These are phyloP conservation scores for Saccharomycopsis javanensis DNA, from an alignment of 805 yeast genomes.

Conservation along the genomic window DNA sequence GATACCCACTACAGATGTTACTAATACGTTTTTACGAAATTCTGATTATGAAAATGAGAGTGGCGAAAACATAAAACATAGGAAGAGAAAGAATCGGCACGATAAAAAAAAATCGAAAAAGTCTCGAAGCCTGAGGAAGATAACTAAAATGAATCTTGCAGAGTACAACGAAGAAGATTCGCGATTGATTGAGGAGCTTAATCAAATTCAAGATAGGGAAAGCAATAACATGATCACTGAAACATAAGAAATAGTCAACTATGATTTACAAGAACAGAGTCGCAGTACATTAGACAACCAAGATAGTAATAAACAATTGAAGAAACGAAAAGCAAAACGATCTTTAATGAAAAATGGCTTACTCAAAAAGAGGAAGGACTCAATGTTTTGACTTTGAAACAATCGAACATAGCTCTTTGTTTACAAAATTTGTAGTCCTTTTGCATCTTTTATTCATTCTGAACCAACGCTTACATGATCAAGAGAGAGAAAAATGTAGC, in stretches of 20 bases:
- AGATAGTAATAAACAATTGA: background rate
- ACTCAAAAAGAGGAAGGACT: background rate
- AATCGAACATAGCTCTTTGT: no score
- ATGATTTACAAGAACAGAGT: background rate
- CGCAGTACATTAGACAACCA: background rate
- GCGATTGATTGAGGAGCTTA: background rate
- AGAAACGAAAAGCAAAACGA: background rate
- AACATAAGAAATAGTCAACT: background rate
- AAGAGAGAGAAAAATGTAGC: no score
- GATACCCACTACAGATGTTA: background rate
- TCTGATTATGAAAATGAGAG: background rate
- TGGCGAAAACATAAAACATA: background rate
- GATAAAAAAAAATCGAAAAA: background rate
- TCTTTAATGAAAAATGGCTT: background rate
- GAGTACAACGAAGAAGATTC: background rate
- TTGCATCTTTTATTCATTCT: no score
- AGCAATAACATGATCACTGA: background rate
- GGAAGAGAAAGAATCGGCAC: background rate
- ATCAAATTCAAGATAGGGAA: background rate
- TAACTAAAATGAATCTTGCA: background rate
- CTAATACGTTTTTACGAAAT: background rate
- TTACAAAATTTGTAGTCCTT: no score
- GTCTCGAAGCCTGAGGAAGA: no score
- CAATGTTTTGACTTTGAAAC: background rate
- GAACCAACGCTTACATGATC: no score